phyloP scores from a whole-genome alignment of 2,329 filamentous ascomycete species.

The Akanthomyces dipterigenus region DNA sequence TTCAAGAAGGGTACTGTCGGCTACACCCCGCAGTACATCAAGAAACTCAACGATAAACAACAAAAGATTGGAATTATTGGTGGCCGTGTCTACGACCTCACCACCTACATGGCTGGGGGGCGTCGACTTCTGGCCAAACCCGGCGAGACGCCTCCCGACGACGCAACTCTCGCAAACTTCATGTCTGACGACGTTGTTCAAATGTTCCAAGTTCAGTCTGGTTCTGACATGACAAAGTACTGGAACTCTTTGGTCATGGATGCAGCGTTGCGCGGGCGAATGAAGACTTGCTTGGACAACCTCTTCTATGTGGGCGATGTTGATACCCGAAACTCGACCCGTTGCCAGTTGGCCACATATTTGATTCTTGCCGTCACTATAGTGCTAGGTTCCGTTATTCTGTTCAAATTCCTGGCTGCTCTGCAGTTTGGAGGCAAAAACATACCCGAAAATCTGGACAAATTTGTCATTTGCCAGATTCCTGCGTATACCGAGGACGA shows the following conservation, averaged over 20 bases:
- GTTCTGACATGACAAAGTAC: slow-evolving; percentile 73
- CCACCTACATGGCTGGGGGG: slow-evolving; percentile 72
- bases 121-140: slow-evolving; percentile 53
- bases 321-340: slow-evolving; percentile 80
- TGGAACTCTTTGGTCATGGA: slow-evolving; percentile 67
- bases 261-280: slow-evolving; percentile 50
- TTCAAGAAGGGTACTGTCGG: slow-evolving; percentile 86
- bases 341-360: slow-evolving; percentile 84
- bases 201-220: slow-evolving; percentile 70
- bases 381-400: slow-evolving; percentile 72
- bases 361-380: slow-evolving; percentile 80
- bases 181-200: slow-evolving; percentile 69
- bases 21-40: slow-evolving; percentile 72
- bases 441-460: slow-evolving; percentile 90
- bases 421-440: slow-evolving; percentile 91
- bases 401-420: slow-evolving; percentile 94
- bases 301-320: slow-evolving; percentile 90
- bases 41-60: slow-evolving; percentile 58
- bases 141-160: slow-evolving; percentile 41
- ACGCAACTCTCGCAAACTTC: slow-evolving; percentile 60
- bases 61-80: slow-evolving; percentile 73
- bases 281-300: slow-evolving; percentile 83
- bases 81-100: slow-evolving; percentile 79
- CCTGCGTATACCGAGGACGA: slow-evolving; percentile 98
- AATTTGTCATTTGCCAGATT: slow-evolving; percentile 96